Evolutionary conservation across 768 basidiomycete genomes (phyloP), one percentile per base, ranked within the genome.

Genomic region (Kondoa malvinella): DNA sequence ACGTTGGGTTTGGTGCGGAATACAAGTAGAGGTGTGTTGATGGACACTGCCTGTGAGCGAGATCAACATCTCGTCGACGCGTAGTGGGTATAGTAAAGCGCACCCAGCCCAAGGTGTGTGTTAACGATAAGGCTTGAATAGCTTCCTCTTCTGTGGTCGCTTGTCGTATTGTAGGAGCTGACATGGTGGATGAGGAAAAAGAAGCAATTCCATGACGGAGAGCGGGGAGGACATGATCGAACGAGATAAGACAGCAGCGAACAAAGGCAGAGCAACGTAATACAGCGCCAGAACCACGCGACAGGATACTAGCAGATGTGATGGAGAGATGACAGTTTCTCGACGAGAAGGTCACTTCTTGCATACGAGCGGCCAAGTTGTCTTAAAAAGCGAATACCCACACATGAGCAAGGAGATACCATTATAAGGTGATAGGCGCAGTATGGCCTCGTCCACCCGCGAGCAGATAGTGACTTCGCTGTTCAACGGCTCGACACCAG

Each of bases 401-500:
- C n/a, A n/a, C n/a, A n/a, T n/a, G n/a, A n/a, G n/a, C n/a, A n/a
- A n/a, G n/a, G n/a, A n/a, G n/a, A n/a, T n/a, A n/a, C n/a, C n/a
- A n/a, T n/a, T n/a, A n/a, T n/a, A n/a, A n/a, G n/a, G n/a, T n/a
- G n/a, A n/a, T n/a, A n/a, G n/a, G n/a, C n/a, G n/a, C n/a, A n/a
- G n/a, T n/a, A n/a, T n/a, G n/a, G n/a, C n/a, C n/a, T n/a, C n/a
- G n/a, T n/a, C n/a, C 40, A 50, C 40, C 12, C 8, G 40, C 8
- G 40, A 50, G 8, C 40, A 50, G 40, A 50, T 50, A 8, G 40
- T 50, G 21, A 21, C 40, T 8, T 50, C 40, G 40, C 40, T 50
- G 12, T 50, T 50, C 40, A 50, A 50, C 40, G 40, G 40, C 40
- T 50, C 40, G 40, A 26, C 68, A 66, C 57, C 66, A 32, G 32